Base-by-base conservation (phyloP, 2,329 filamentous ascomycete genomes). In the Fusarium abutilonis region DNA sequence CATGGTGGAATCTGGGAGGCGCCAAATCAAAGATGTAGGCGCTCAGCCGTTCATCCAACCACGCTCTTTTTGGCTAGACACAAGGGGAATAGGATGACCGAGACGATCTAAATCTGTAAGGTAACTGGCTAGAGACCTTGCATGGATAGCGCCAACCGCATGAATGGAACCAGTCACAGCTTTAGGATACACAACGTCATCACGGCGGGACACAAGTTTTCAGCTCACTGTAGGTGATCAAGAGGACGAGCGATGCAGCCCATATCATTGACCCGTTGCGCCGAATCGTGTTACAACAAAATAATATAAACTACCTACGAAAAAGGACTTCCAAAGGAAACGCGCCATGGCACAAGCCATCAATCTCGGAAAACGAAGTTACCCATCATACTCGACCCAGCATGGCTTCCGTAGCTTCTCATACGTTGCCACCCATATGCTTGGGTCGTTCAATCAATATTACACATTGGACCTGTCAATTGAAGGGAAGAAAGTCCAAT, bases 271-370 rank as follows among this genome's bases (percentile, higher is more conserved):
- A 63, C 62, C 62, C 42, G 62, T 66, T 63, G 41, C 62, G 62
- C 62, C 58, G 49, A 63, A 65, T 57, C 48, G 49, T 60, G 64
- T 67, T 70, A 69, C 59, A 58, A 47, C 57, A 49, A 66, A 70
- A 66, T 53, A 67, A 55, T 70, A 68, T 71, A 70, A 70, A 68
- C 68, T 70, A 70, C 61, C 58, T 67, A 58, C 60, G 68, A 69
- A 66, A 67, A 56, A 47, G 57, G 67, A 68, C 68, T 63, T 62
- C 68, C 68, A 57, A 65, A 62, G 59, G 47, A 67, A 68, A 67
- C 56, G 59, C 63, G 60, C 52, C 60, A 46, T 48, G 56, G 52
- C 66, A 63, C 61, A 63, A 60, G 59, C 64, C 66, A 62, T 61
- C 64, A 69, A 48, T 70, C 60, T 69, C 49, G 53, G 36, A 52